Percentiles rank a stretch among this genome's conserved stretches.
phyloP scores from a whole-genome alignment of 148 eudicot genomes.

The Rheum nobile region DNA sequence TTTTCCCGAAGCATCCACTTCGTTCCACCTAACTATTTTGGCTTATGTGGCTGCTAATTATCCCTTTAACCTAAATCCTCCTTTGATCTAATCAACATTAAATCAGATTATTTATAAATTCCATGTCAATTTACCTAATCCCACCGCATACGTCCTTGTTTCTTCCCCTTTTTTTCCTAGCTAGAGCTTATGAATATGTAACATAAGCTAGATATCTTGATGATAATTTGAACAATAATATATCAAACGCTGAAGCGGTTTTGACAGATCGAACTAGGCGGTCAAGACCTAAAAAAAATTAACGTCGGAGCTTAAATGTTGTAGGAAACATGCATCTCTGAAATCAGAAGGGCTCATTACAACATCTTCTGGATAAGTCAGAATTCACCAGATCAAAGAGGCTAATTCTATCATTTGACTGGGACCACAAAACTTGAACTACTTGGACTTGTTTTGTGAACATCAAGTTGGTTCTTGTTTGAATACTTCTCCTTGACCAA shows the following conservation, averaged over 20 bases:
- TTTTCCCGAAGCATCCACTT: not conserved
- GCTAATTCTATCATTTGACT: not conserved
- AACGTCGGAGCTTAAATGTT: too few relatives aligned
- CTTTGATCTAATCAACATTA: not conserved
- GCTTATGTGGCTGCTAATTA: not conserved
- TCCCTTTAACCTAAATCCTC: not conserved
- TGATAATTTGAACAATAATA: too few relatives aligned
- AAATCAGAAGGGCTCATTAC: too few relatives aligned
- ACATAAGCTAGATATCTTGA: too few relatives aligned
- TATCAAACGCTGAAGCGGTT: too few relatives aligned
- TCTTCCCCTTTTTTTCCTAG: not conserved
- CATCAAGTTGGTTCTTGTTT: not conserved
- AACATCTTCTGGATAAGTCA: too few relatives aligned
- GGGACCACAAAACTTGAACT: not conserved
- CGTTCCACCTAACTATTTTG: constrained; percentile 1
- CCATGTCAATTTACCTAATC: not conserved
- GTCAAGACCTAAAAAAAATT: too few relatives aligned
- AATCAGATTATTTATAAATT: not conserved
- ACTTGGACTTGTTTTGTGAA: not conserved
- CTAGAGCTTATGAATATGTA: too few relatives aligned
- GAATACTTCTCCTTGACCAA: not conserved
- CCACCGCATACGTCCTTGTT: not conserved
- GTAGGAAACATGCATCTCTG: too few relatives aligned
- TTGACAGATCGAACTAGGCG: too few relatives aligned
- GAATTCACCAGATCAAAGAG: too few relatives aligned